Base-by-base conservation (phyloP, 73 alveolate species). In the Stentor roeselii region DNA sequence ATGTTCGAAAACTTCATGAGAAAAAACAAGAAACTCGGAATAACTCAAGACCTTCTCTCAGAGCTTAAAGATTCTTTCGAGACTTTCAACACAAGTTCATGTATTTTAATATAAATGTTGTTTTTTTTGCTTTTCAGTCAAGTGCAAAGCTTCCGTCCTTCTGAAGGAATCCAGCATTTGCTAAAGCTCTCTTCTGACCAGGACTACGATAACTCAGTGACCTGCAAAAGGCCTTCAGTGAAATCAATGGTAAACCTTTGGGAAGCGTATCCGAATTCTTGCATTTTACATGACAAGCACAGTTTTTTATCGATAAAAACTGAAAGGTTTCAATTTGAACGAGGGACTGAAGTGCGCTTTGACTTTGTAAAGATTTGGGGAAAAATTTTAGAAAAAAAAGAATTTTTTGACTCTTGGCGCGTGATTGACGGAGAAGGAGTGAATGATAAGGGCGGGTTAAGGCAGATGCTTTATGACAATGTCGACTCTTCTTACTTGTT, bases 1-100 rank as follows among this genome's bases (percentile, higher is more conserved):
- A 67, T 67, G 80, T 67, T 67, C 34, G 80, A 67, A 40, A 67
- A 67, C 37, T 67, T 27, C 37, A 30, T 21, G 80, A 67, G 34
- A 34, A 67, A 67, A 2, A 21, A 21, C 11, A 67, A 32, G 80
- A 67, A 67, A 32, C 41, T 67, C 42, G 34, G 34, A 30, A 32
- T 67, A 27, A 32, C 80, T 21, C 41, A n/a, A 21, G 50, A 67
- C 42, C 80, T 30, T 67, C 21, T 67, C 21, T 36, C 0, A n/a
- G 80, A 67, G 41, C 37, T 67, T 1, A 67, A 67, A 34, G 2
- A 50, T 11, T 50, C 67, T 6, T 50, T 50, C 21, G 67, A 50
- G 21, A 21, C 30, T 11, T 21, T 50, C 21, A 50, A 21, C 21
- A 11, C 67, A 50, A 21, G 67, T 50, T 50, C 21, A 50, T 50